Base-by-base conservation (phyloP, 208 protist genomes). In the Leishmania martiniquensis region DNA sequence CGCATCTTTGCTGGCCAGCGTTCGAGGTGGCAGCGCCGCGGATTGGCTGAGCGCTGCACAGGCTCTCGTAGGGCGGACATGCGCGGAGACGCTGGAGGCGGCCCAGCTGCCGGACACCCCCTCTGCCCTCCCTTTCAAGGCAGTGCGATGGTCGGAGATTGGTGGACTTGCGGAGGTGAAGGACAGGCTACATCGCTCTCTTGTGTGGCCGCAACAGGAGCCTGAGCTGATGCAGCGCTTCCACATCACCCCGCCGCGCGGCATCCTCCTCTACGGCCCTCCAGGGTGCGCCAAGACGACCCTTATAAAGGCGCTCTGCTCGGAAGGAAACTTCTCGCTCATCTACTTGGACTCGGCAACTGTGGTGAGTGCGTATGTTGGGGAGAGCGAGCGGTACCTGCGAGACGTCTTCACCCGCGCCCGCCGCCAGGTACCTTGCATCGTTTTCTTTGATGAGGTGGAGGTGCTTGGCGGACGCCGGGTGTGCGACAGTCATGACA, bases 141-240 rank as follows among this genome's bases (percentile, higher is more conserved):
- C 78, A 7, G 82, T 99, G 17, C 92, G 92, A 9, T 99, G 99
- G 99, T 93, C 92, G 17, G 98, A 99, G 79, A 99, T 99, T 92
- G 99, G 99, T 78, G 99, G 99, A 66, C 91, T 99, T 9, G 92
- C 98, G 68, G 82, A 97, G 49, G 98, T 99, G 39, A 99, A 99
- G 88, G 81, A 89, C n/a, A 97, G 99, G 75, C 93, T 99, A 44
- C 97, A 98, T 77, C 98, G 99, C 84, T 91, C 99, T 37, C 96
- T 99, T 4, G 96, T 99, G 82, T 99, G 99, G 82, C 99, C 99
- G 29, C 94, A 99, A 57, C 91, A 98, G 78, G 97, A 99, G 80
- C 99, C 99, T n/a, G 99, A 99, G 62, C 93, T 98, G 68, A 99
- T 99, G 87, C 81, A 94, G 55, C 98, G 99, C 76, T 99, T 99